These are phyloP conservation scores for Suillus fuscotomentosus DNA, from an alignment of 768 basidiomycete genomes.

Conservation along the genomic window DNA sequence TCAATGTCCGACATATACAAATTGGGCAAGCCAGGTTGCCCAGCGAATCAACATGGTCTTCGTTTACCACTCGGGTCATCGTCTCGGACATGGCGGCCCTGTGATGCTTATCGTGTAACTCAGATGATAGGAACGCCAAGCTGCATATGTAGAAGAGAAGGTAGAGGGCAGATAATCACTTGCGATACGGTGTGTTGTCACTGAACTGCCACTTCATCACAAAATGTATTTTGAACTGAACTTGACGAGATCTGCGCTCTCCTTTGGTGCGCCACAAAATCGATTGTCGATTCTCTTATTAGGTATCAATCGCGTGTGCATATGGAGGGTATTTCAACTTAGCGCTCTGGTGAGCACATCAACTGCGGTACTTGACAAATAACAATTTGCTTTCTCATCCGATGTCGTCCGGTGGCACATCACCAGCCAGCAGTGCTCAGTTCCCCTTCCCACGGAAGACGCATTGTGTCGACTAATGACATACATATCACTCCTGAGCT, in stretches of 20 bases:
- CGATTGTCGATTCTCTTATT: too few relatives aligned
- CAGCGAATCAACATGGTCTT: background rate
- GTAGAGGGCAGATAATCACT: too few relatives aligned
- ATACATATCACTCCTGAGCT: too few relatives aligned
- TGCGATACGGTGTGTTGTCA: background rate
- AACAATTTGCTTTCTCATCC: background rate
- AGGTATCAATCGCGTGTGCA: too few relatives aligned
- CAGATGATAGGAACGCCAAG: background rate
- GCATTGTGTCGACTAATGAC: background rate
- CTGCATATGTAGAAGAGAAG: background rate
- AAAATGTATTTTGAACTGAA: too few relatives aligned
- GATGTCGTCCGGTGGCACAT: background rate
- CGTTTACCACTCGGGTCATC: background rate
- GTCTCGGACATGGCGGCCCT: background rate
- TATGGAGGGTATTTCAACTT: background rate
- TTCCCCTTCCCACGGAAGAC: background rate
- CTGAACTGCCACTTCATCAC: background rate
- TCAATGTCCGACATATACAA: background rate
- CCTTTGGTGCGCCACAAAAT: too few relatives aligned
- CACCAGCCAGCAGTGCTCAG: background rate
- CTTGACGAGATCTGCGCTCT: too few relatives aligned
- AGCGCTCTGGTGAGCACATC: background rate
- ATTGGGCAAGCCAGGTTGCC: background rate
- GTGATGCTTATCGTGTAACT: background rate
- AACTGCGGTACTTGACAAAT: background rate